A percentile compares a stretch with the other conserved stretches of the same genome.
Conservation (phyloP, 805 yeast genomes). For the Priceomyces fermenticarens region DNA sequence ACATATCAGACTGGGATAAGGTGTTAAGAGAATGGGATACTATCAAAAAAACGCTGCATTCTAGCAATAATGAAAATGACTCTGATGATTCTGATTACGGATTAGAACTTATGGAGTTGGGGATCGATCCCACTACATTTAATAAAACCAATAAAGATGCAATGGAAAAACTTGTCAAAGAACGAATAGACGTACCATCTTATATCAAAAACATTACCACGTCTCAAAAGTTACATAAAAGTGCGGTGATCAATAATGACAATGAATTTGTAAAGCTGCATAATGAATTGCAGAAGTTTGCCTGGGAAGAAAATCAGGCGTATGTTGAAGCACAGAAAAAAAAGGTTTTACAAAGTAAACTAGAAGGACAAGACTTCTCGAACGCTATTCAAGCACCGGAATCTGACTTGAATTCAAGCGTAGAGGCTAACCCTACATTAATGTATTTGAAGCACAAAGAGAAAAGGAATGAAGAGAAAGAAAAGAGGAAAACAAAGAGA, state of each 20-base stretch:
- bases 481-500: constrained; percentile 9
- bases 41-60: constrained; percentile 18
- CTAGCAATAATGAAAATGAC: constrained; percentile 14
- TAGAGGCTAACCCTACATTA: constrained; percentile 38
- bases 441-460: constrained; percentile 27
- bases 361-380: constrained; percentile 7
- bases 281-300: constrained; percentile 27
- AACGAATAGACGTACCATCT: constrained; percentile 72
- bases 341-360: constrained; percentile 7
- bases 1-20: constrained; percentile 57
- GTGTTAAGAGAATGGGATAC: constrained; percentile 46
- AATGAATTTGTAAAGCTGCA: constrained; percentile 47
- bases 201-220: constrained; percentile 49
- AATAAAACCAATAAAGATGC: constrained; percentile 27
- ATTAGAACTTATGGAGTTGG: constrained; percentile 36
- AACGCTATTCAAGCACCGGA: constrained; percentile 8
- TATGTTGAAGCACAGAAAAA: constrained; percentile 11
- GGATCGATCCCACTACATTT: constrained; percentile 24
- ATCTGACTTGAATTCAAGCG: constrained; percentile 18
- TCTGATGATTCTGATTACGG: constrained; percentile 40
- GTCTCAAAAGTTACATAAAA: constrained; percentile 22
- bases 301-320: constrained; percentile 27
- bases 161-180: constrained; percentile 49
- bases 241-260: constrained; percentile 34
- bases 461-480: constrained; percentile 13